Percentiles rank a stretch among this genome's conserved stretches.
Conservation (phyloP, 2,329 filamentous ascomycete species). For the Fusarium mundagurra region DNA sequence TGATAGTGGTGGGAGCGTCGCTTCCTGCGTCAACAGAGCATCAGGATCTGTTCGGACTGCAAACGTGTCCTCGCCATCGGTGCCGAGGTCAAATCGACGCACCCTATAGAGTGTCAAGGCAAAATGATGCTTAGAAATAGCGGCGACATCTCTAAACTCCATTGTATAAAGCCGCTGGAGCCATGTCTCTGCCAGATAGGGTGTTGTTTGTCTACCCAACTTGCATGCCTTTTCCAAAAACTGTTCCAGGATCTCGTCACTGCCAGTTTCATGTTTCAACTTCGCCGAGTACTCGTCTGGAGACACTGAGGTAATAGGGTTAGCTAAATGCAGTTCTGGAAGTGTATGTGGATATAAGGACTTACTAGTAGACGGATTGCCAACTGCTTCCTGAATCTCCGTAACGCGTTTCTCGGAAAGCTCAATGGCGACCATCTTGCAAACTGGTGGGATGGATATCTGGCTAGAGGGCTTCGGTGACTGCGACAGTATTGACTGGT, state of each 20-base stretch:
- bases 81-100: background rate
- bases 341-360: accelerated
- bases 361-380: background rate
- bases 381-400: background rate
- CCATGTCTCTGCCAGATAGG: background rate
- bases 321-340: accelerated
- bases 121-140: background rate
- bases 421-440: background rate
- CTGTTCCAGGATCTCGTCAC: background rate
- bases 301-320: background rate
- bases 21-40: background rate
- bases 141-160: background rate
- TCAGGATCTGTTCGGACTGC: background rate
- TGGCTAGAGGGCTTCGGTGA: background rate
- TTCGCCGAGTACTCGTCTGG: background rate
- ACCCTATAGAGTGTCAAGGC: accelerated
- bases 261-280: background rate
- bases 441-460: background rate
- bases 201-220: background rate
- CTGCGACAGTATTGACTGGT: background rate
- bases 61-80: background rate
- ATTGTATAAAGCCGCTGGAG: background rate
- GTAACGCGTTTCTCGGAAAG: accelerated
- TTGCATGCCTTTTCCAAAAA: no score
- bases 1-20: background rate